Conservation (phyloP, 2,329 filamentous ascomycete genomes). For the Emmonsia crescens region DNA sequence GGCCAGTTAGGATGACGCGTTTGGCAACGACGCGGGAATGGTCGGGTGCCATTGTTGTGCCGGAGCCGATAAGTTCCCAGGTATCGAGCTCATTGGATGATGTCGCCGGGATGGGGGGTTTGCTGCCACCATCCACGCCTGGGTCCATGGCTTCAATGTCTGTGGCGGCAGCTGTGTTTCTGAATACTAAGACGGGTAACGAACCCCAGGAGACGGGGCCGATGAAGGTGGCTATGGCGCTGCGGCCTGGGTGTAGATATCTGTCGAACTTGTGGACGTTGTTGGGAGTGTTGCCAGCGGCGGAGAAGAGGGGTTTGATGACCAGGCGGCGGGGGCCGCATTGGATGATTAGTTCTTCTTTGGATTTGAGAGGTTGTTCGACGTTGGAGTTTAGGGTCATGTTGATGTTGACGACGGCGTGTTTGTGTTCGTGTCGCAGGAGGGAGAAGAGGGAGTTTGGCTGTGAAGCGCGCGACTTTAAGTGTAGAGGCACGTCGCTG, state of each 20-base stretch:
- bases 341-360: conserved; percentile 85
- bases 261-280: conserved; percentile 96
- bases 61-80: conserved; percentile 63
- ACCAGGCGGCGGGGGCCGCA: conserved; percentile 78
- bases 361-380: conserved; percentile 68
- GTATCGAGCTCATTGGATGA: conserved; percentile 29
- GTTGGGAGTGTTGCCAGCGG: conserved; percentile 81
- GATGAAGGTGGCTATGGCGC: conserved; percentile 78
- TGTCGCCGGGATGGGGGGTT: conserved; percentile 31
- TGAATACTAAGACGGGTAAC: conserved; percentile 83
- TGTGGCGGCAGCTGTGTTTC: conserved; percentile 31
- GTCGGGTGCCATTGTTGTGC: conserved; percentile 72
- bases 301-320: conserved; percentile 83
- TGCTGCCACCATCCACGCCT: conserved; percentile 34
- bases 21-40: conserved; percentile 75
- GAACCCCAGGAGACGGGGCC: conserved; percentile 88
- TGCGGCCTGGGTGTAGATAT: conserved; percentile 81
- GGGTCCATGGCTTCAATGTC: conserved; percentile 33
- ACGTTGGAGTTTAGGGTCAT: conserved; percentile 74
- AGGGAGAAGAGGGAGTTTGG: conserved; percentile 75
- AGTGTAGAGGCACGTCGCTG: conserved; percentile 43
- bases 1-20: conserved; percentile 83
- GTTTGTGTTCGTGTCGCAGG: conserved; percentile 89
- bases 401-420: conserved; percentile 78
- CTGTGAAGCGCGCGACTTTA: conserved; percentile 38